These are phyloP conservation scores for Myxozyma melibiosi DNA, from an alignment of 805 yeast genomes.

Conservation along the genomic window DNA sequence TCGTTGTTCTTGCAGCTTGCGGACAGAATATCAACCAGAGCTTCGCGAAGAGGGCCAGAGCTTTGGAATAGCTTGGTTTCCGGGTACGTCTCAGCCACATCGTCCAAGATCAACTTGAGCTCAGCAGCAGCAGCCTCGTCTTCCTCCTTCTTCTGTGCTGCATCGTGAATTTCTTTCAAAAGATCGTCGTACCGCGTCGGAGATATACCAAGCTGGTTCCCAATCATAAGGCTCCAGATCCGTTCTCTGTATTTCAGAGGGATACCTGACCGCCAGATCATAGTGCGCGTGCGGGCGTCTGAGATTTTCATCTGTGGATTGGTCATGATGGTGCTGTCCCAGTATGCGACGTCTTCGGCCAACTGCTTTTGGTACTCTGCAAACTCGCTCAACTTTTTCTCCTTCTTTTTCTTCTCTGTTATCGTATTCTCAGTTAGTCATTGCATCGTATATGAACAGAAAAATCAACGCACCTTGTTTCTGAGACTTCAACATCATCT, in stretches of 20 bases:
- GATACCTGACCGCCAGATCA: constrained; percentile 62
- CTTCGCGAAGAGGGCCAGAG: constrained; percentile 42
- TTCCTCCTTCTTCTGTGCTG: neutral
- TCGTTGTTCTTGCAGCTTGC: constrained; percentile 40
- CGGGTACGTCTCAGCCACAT: constrained; percentile 43
- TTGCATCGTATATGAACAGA: neutral
- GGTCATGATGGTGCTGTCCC: constrained; percentile 49
- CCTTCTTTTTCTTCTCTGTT: constrained; percentile 26
- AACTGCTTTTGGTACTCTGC: constrained; percentile 32
- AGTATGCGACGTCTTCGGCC: constrained; percentile 39
- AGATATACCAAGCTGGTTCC: constrained; percentile 7
- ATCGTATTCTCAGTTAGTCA: neutral
- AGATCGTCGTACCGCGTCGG: neutral
- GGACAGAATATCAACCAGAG: constrained; percentile 43
- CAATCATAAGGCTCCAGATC: constrained; percentile 50
- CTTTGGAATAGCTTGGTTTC: constrained; percentile 45
- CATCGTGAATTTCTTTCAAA: constrained; percentile 1
- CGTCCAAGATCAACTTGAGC: constrained; percentile 27
- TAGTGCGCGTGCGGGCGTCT: constrained; percentile 50
- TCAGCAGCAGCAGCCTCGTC: constrained; percentile 14
- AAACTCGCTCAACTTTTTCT: constrained; percentile 19
- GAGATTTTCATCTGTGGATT: constrained; percentile 39
- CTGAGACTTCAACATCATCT: constrained; percentile 41
- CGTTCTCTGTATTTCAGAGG: constrained; percentile 50
- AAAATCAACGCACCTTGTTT: constrained; percentile 12